Base-by-base conservation (phyloP, 2,329 filamentous ascomycete genomes). In the Scedosporium aurantiacum region DNA sequence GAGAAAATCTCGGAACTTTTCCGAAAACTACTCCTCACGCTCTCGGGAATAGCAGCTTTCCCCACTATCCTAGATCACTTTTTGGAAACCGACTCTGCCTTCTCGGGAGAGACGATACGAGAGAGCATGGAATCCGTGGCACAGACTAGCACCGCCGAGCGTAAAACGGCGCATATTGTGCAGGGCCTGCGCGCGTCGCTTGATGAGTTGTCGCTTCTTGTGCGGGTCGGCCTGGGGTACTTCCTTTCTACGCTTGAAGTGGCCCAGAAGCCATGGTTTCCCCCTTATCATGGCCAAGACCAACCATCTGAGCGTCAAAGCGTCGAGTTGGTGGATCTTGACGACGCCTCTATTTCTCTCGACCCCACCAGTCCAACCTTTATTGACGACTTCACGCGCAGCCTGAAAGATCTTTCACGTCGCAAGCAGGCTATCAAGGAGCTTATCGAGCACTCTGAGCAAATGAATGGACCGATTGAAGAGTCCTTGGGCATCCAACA, bases 1-100 rank as follows among this genome's bases (percentile, higher is more conserved):
- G 41, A 37, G 23, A 37, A 50, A 43, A 52, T 60, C n/a, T 60
- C 58, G 1, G 58, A 52, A 16, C 58, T 60, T 18, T 25, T 60
- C 25, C 58, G 58, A 12, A 52, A 60, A 25, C 43, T 60, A 3
- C 41, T 60, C 16, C 58, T 50, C 1, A 50, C 58, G 3, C 43
- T 60, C 12, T 60, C 58, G 1, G 58, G 58, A 12, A 32, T 60
- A 5, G 43, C 40, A 2, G 16, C 43, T 8, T 60, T 60, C 16
- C 58, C 58, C 2, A 52, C 16, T 25, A 60, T 60, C 7, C n/a
- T 60, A 1, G 43, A 60, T 10, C 41, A 52, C 43, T 60, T 52
- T 14, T 14, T 60, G n/a, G 58, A 60, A 10, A n/a, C n/a, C 25
- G 18, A 50, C 25, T 16, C 47, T 2, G 14, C 10, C 43, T 3